Evolutionary conservation across 768 basidiomycete species (phyloP).

Genomic region (Pisolithus microcarpus): DNA sequence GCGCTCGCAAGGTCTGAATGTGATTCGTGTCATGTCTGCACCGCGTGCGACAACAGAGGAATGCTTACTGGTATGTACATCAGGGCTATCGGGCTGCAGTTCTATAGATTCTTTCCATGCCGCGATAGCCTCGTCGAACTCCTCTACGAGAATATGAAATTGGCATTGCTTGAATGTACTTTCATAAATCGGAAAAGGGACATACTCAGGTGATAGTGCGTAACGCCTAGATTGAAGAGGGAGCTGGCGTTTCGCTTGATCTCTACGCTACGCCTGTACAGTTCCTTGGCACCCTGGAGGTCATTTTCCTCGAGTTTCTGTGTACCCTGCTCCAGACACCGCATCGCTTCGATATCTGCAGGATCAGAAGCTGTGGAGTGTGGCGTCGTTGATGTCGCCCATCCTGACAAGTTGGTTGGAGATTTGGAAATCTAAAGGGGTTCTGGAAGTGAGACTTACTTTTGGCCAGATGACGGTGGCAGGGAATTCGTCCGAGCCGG

Average conservation of each 20-base stretch:
- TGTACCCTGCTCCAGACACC: conserved; percentile 77
- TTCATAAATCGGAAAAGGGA: conserved; percentile 15
- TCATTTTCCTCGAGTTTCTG: conserved; percentile 83
- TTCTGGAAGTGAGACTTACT: conserved; percentile 20
- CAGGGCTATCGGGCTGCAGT: conserved; percentile 75
- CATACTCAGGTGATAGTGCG: conserved; percentile 83
- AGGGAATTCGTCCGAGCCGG: conserved; percentile 4
- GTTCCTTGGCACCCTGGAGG: conserved; percentile 65
- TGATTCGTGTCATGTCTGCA: conserved; percentile 13
- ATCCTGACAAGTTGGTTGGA: conserved; percentile 35
- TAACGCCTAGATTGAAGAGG: conserved; percentile 83
- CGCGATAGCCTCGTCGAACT: conserved; percentile 78
- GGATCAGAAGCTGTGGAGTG: conserved; percentile 81
- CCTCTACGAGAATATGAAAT: conserved; percentile 44
- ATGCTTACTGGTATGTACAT: conserved; percentile 77
- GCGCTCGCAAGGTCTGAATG: conserved; percentile 76
- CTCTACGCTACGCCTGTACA: conserved; percentile 74
- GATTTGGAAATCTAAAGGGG: background rate
- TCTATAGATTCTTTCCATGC: conserved; percentile 83
- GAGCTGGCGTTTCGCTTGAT: conserved; percentile 76
- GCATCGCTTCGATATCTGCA: conserved; percentile 70
- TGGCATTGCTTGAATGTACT: conserved; percentile 10
- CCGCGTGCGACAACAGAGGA: conserved; percentile 11
- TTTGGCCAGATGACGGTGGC: conserved; percentile 11
- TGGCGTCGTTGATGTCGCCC: conserved; percentile 73